These are phyloP conservation scores for Guadua angustifolia DNA, from an alignment of 176 grass and related monocot genomes.

Conservation along the genomic window DNA sequence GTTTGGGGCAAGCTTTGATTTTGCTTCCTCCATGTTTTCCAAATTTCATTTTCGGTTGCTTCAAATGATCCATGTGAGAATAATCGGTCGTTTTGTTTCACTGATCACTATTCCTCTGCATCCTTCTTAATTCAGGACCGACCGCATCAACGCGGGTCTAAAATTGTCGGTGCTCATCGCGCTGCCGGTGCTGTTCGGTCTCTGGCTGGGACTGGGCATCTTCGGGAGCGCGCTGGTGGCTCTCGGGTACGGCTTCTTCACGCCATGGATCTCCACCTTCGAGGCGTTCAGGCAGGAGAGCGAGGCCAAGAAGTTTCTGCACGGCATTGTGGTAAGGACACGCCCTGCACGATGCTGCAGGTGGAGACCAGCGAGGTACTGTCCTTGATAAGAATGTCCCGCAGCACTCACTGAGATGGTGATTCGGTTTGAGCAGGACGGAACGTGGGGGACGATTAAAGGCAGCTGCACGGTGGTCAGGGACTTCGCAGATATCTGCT, in stretches of 20 bases:
- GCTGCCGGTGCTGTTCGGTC: constrained; percentile 69
- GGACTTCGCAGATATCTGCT: constrained; percentile 84
- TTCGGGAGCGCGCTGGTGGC: constrained; percentile 77
- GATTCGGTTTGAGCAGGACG: constrained; percentile 61
- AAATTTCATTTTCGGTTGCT: neutral
- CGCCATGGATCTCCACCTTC: constrained; percentile 93
- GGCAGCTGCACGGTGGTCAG: constrained; percentile 93
- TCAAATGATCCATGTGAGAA: neutral
- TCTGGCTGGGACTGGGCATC: constrained; percentile 82
- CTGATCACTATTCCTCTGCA: constrained; percentile 27
- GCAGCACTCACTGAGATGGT: neutral
- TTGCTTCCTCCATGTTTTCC: neutral
- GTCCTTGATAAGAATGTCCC: neutral
- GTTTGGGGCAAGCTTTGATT: neutral
- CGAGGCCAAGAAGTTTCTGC: constrained; percentile 75
- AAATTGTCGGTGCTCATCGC: constrained; percentile 70
- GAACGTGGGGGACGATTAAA: constrained; percentile 93
- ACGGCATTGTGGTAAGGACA: constrained; percentile 67
- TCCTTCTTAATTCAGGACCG: constrained; percentile 61
- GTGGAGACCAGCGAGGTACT: neutral
- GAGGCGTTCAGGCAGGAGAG: constrained; percentile 89
- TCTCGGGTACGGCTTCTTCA: constrained; percentile 86
- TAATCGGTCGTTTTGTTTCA: neutral
- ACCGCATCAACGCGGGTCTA: constrained; percentile 65
- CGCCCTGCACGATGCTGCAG: constrained; percentile 8